Evolutionary conservation across 345 rosid species (phyloP), one percentile per base, ranked within the genome.

Genomic region (Eucalyptus guilfoylei): DNA sequence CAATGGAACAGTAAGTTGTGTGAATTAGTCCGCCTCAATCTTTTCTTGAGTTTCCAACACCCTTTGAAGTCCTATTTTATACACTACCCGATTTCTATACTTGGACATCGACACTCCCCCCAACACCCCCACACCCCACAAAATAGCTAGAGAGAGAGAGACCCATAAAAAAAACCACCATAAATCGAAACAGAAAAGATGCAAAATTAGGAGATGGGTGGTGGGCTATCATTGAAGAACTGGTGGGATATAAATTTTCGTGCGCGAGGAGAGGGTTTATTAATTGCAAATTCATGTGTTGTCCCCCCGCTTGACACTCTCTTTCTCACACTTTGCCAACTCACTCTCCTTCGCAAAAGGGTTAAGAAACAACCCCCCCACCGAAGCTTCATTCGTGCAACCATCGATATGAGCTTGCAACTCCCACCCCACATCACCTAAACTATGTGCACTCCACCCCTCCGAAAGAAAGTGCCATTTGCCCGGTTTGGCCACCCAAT

Each of bases 271-370:
- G 80, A 87, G 87, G 92, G 92, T 83, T 62, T 49, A 26, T 45
- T 50, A 40, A 89, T 91, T 91, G 90, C 88, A 87, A 40, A 76
- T 76, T 76, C 45, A 76, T 91, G 89, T 85, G 89, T 47, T 90
- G 89, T 89, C 88, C 76, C 76, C 62, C 96, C 96, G 95, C 92
- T 93, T 95, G 95, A 94, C 94, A 93, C 94, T 95, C 96, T 90
- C 95, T 94, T 93, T 95, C 95, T 91, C 95, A 94, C 94, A 91
- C 95, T 94, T 93, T 92, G 94, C 94, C 96, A 94, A 90, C 95
- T 92, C 94, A 92, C 94, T 91, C 89, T 88, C 89, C 89, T 88
- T 40, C 64, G 42, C 45, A 76, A 40, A 76, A 76, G 83, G 83
- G 83, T 21, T 17, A 21, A 40, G 40, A 34, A 76, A 72, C 45